Base-by-base conservation (phyloP, 805 yeast species). In the Pichia paraexigua region DNA sequence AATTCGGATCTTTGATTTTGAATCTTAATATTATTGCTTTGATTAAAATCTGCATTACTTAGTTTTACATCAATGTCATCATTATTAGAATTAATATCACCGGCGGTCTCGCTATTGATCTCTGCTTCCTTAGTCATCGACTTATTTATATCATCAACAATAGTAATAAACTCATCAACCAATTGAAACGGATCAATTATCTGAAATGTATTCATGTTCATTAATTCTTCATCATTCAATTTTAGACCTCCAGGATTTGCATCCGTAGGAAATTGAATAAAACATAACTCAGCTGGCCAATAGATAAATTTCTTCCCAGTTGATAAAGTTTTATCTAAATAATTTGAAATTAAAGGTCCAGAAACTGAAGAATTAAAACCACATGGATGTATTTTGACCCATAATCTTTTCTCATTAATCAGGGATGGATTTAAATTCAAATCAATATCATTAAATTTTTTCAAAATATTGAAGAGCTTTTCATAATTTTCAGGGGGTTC, bases 231-330 rank as follows among this genome's bases (percentile, higher is more conserved):
- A 7, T 11, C 13, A 22, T 21, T 39, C 17, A 10, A 17, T 35
- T 35, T 8, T 35, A n/a, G n/a, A n/a, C 39, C 25, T 71, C 45
- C 51, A 1, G 53, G 25, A 3, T 37, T 44, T 9, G 32, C 40
- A 37, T 58, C 64, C 1, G 56, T 50, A 2, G 65, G 78, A 50
- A 74, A 68, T 60, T 86, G 94, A 5, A 79, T 69, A 51, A 78
- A 71, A 59, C 91, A 83, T 21, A 86, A 67, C 45, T 77, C 78
- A 59, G 83, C 67, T 0, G 95, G 95, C 95, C 95, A 87, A 43
- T 80, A 65, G 2, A 86, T 76, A 50, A 72, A 79, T 59, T 82
- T 82, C 27, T 71, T 72, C 57, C 75, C 78, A 0, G 60, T 56
- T 9, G 52, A 39, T 17, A 24, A n/a, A 18, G 21, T 45, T 41